Evolutionary conservation across 176 grass and related monocot species (phyloP).

Genomic region (Oryza rufipogon): DNA sequence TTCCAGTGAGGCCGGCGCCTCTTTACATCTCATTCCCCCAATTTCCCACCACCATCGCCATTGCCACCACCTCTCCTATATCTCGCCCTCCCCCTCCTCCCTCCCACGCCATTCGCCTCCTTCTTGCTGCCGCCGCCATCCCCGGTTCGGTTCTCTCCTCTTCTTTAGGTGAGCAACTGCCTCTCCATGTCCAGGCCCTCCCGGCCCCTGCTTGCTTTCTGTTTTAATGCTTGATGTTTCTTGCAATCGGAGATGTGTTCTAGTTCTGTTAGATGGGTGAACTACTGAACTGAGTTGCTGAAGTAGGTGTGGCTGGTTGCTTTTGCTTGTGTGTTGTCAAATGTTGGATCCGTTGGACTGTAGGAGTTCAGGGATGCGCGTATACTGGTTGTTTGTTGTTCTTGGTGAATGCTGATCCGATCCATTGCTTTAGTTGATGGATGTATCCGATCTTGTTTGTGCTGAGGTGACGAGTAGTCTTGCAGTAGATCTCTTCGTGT

Average conservation of each 20-base stretch:
- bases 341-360: conserved; percentile 31
- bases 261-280: not conserved
- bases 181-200: not conserved
- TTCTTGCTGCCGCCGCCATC: conserved; percentile 40
- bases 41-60: not conserved
- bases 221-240: conserved; percentile 14
- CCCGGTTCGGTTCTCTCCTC: not conserved
- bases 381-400: conserved; percentile 11
- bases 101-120: conserved; percentile 33
- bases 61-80: conserved; percentile 41
- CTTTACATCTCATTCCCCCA: conserved; percentile 47
- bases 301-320: not conserved
- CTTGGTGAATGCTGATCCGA: conserved; percentile 24
- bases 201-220: not conserved
- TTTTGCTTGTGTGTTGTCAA: not conserved
- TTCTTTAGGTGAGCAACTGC: conserved; percentile 38
- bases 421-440: not conserved
- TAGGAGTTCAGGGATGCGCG: not conserved
- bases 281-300: not conserved
- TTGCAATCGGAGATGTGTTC: not conserved
- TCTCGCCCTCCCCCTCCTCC: conserved; percentile 30
- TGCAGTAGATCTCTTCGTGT: conserved; percentile 31
- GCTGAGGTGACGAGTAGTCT: not conserved
- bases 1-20: conserved; percentile 54
- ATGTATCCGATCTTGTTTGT: not conserved